phyloP scores from a whole-genome alignment of 371 early-diverging fungal genomes.

The Nematocida sp. region DNA sequence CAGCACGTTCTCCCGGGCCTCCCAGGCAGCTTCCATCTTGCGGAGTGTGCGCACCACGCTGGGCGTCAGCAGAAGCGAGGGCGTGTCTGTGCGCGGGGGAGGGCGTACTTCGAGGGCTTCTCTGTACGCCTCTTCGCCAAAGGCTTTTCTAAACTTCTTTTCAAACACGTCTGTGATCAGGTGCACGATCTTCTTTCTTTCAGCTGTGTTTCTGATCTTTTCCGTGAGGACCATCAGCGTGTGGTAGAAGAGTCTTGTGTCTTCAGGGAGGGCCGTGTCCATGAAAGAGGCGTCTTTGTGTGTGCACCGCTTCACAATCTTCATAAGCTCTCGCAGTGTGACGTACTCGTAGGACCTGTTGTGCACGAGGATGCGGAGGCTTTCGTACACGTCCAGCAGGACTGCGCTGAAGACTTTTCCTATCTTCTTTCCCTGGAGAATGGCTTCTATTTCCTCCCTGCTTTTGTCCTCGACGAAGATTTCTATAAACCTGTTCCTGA shows the following conservation, averaged over 20 bases:
- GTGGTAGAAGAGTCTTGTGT: conserved; percentile 38
- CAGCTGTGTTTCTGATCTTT: conserved; percentile 10
- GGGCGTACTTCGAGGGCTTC: conserved; percentile 26
- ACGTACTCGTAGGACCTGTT: conserved; percentile 44
- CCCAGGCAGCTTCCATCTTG: conserved; percentile 73
- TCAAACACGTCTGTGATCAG: neutral
- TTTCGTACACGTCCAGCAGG: conserved; percentile 36
- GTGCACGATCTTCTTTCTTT: conserved; percentile 19
- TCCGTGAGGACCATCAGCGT: conserved; percentile 44
- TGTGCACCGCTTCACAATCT: conserved; percentile 27
- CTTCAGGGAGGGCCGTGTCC: neutral
- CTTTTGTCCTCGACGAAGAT: conserved; percentile 49
- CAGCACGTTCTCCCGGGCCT: conserved; percentile 81
- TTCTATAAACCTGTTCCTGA: conserved; percentile 93
- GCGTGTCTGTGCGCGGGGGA: neutral
- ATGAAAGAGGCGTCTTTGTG: conserved; percentile 15
- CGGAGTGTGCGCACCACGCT: conserved; percentile 72
- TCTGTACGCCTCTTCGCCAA: neutral
- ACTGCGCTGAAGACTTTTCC: conserved; percentile 29
- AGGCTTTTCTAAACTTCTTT: conserved; percentile 9
- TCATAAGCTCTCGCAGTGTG: conserved; percentile 49
- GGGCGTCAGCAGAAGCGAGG: conserved; percentile 48
- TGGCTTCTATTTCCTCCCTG: conserved; percentile 27
- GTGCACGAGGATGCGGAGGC: conserved; percentile 20
- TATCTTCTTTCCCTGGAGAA: conserved; percentile 34